Evolutionary conservation across 2,329 filamentous ascomycete species (phyloP), one percentile per base, ranked within the genome.

Genomic region (Mariannaea elegans): DNA sequence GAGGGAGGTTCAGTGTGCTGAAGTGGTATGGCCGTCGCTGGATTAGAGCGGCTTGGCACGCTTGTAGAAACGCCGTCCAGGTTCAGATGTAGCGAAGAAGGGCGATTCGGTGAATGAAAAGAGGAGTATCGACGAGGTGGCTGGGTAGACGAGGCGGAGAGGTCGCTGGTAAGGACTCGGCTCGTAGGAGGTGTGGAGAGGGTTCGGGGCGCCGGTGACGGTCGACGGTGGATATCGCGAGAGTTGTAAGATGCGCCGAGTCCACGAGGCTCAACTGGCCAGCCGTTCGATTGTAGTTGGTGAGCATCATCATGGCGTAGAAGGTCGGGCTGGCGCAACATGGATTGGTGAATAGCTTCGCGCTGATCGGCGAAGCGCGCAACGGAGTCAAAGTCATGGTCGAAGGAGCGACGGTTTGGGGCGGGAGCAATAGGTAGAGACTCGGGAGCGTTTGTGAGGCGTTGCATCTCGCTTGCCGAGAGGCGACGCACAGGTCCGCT

Each of bases 401-500:
- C 63, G 73, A 80, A 63, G 70, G 71, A 62, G 73, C 75, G 64
- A 69, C 77, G 62, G 73, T 75, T 63, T 51, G 72, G 71, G 66
- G 76, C 73, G 63, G 75, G 72, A 2, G 83, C 82, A 1, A 88
- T 73, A 12, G 87, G 86, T 2, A 89, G 75, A 1, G 86, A 88
- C 24, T 86, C 84, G 6, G 85, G 84, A 2, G 83, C 80, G 24
- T 80, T 81, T 13, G 84, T 82, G 59, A 89, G 74, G 59, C 85
- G 82, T 52, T 86, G 82, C 70, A 89, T 87, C 67, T 87, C 84
- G 34, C 79, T 82, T 7, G 83, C 83, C 0, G 86, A 87, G 23
- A 89, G 77, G 34, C 84, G 81, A 54, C 83, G 80, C 45, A 87
- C 74, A 46, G 76, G 80, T 60, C 81, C 82, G 39, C 76, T 72